Conservation (phyloP, 257 asterid genomes). For the Solanum ossicruentum region DNA sequence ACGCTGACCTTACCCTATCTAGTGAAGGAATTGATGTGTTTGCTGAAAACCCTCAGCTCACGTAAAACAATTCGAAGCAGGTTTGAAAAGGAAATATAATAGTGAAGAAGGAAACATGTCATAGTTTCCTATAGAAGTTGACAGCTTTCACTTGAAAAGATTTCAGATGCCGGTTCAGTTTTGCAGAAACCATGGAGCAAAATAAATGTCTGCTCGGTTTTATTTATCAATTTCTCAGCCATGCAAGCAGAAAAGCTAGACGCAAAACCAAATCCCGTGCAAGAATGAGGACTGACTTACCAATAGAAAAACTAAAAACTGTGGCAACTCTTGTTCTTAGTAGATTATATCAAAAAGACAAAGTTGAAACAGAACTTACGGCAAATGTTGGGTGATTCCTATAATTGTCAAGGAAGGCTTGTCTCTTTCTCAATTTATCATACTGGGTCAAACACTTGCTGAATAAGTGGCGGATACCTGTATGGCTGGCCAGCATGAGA, state of each 20-base stretch:
- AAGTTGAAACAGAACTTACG: constrained; percentile 34
- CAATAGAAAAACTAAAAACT: neutral
- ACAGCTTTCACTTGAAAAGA: neutral
- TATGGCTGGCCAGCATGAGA: constrained; percentile 97
- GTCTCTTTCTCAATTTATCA: constrained; percentile 93
- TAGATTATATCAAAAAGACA: neutral
- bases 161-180: neutral
- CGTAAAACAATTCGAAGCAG: neutral
- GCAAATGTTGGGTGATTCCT: constrained; percentile 93
- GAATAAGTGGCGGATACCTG: constrained; percentile 98
- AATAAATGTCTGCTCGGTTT: neutral
- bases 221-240: neutral
- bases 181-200: neutral
- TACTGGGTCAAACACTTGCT: constrained; percentile 95
- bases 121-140: neutral
- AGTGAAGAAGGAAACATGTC: neutral
- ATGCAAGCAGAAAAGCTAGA: neutral
- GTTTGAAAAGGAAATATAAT: neutral
- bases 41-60: neutral
- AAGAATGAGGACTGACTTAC: neutral
- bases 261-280: neutral
- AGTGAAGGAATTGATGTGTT: neutral
- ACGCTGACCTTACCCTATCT: neutral
- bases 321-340: neutral
- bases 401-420: constrained; percentile 97